phyloP scores from a whole-genome alignment of 140 eudicot genomes.

The Stevia rebaudiana region DNA sequence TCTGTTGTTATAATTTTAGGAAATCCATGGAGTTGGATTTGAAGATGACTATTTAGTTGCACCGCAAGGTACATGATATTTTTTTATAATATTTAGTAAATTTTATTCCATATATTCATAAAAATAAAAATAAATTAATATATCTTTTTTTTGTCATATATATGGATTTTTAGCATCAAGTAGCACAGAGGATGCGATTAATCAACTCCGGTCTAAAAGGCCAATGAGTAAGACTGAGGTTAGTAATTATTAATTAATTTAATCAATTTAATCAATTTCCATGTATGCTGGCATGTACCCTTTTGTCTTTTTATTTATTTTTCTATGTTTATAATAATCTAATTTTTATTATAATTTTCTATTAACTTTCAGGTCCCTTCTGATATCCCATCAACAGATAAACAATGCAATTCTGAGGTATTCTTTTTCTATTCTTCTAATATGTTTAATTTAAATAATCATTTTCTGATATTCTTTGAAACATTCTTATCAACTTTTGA shows the following conservation, averaged over 20 bases:
- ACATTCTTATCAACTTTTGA: conserved; percentile 7
- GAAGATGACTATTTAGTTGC: conserved; percentile 43
- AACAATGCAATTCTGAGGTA: conserved; percentile 56
- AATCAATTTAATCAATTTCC: conserved; percentile 1
- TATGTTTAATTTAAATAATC: not conserved
- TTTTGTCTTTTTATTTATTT: too few species aligned
- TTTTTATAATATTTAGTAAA: too few species aligned
- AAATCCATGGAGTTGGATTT: conserved; percentile 51
- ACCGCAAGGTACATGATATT: conserved; percentile 57
- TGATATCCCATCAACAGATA: conserved; percentile 52
- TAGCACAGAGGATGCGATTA: conserved; percentile 80
- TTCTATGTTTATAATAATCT: too few species aligned
- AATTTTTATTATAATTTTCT: not conserved
- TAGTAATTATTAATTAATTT: too few species aligned
- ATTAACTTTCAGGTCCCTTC: conserved; percentile 58
- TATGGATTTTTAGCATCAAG: conserved; percentile 45
- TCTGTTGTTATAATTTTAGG: conserved; percentile 31
- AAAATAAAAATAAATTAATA: not conserved
- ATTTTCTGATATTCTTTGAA: conserved; percentile 8
- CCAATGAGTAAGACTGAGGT: conserved; percentile 88
- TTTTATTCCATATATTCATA: not conserved
- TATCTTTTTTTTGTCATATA: conserved; percentile 2
- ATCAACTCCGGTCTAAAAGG: conserved; percentile 69
- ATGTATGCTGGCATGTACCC: not conserved
- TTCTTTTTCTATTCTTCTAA: not conserved